Evolutionary conservation across 345 rosid genomes (phyloP), one percentile per base, ranked within the genome.

Genomic region (Citrus medica): DNA sequence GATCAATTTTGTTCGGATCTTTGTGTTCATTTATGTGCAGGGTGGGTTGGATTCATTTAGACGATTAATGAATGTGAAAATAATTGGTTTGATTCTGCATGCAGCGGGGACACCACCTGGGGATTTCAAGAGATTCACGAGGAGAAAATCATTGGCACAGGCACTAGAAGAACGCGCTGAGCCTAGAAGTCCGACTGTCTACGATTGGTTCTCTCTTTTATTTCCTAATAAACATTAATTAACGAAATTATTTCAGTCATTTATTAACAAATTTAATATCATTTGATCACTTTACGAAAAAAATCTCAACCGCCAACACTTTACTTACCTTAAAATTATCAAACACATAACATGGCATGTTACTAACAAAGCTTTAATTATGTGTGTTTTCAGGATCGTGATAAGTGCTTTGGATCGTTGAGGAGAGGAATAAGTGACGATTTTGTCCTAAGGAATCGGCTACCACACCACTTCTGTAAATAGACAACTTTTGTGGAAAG

Each of bases 331-430:
- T 4, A 6, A 69, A 25, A 48, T 46, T 14, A n/a, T 46, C 17
- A 13, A 32, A n/a, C 28, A 65, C 7, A 65, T 65, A 6, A 33
- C 19, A 65, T 8, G 16, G 40, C 25, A 59, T 63, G n/a, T 48
- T 48, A 12, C 32, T 82, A 25, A 21, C 38, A 21, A 64, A 19
- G 69, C n/a, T 42, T 17, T n/a, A 9, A 7, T 16, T 56, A 55
- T 42, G 55, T 32, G 56, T 22, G 2, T 19, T 53, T 85, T 84
- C 88, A 94, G 97, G 94, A 85, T 94, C 40, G 80, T 92, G 82
- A 84, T 86, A 17, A 90, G 86, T 75, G 91, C 89, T 59, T 88
- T 89, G 93, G 98, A 94, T 77, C 90, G 90, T 80, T 92, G 88
- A 91, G 81, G 81, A 83, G 80, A 79, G 77, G 72, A 71, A 79